Base-by-base conservation (phyloP, 495 filamentous ascomycete genomes). In the Aspergillus steynii region DNA sequence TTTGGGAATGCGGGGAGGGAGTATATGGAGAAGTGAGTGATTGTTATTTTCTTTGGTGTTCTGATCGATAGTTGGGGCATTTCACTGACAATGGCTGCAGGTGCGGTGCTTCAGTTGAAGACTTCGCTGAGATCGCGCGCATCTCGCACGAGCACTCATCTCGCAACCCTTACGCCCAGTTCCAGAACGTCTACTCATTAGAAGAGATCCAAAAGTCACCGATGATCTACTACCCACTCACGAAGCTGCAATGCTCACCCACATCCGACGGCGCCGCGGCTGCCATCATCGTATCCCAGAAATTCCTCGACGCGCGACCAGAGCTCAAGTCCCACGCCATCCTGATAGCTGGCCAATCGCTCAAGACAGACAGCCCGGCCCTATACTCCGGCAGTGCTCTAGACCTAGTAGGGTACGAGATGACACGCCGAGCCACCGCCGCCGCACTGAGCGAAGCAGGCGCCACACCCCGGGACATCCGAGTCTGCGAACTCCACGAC, bases 1-100 rank as follows among this genome's bases (percentile, higher is more conserved):
- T 97, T 97, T 69, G 93, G 92, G 4, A 97, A 97, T 67, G 93
- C 93, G 0, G 93, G 93, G 10, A 68, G 86, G 34, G 93, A 97
- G 73, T 96, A 97, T 67, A 96, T 96, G 81, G 90, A 96, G 79
- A 93, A 90, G 86, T 92, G 72, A 51, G 83, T 42, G 54, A 46
- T 48, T 46, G 42, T 3, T 29, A 9, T 28, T 53, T 29, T 8
- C 50, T 28, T 54, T 52, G 29, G 88, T 63, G 92, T 96, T 80
- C 96, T 96, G 71, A 92, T 88, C 9, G 93, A 96, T 20, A 20
- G 20, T 20, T 20, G 20, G 20, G 20, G 20, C 20, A 75, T 85
- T n/a, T 32, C 12, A 9, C 51, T 53, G 32, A 53, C 14, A 85
- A 92, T 63, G 77, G 96, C 65, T 96, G 94, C 77, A 97, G 79